phyloP scores from a whole-genome alignment of 148 eudicot species.

The Amaranthus palmeri region DNA sequence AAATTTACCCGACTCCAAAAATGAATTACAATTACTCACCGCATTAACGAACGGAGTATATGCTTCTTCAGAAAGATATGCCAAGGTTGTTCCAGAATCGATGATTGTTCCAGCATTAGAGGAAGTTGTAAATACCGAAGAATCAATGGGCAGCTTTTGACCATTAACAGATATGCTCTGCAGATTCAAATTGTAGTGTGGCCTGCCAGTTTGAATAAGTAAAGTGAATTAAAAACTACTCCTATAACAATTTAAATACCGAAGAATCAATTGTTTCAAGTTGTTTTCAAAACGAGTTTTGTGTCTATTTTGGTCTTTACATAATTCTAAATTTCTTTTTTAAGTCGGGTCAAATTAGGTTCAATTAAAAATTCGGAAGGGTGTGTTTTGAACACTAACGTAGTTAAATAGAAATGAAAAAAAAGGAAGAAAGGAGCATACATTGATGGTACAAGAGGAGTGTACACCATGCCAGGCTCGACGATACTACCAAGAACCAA shows the following conservation, averaged over 20 bases:
- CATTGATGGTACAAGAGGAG: constrained; percentile 89
- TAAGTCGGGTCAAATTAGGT: too few relatives aligned
- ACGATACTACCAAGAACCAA: constrained; percentile 82
- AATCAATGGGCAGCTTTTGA: constrained; percentile 52
- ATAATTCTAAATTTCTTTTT: too few relatives aligned
- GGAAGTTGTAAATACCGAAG: constrained; percentile 69
- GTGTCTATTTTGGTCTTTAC: too few relatives aligned
- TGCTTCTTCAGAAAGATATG: constrained; percentile 86
- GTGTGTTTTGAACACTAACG: too few relatives aligned
- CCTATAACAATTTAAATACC: neutral
- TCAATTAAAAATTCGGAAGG: too few relatives aligned
- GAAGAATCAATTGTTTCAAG: too few relatives aligned
- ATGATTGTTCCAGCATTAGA: constrained; percentile 71
- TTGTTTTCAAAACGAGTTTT: too few relatives aligned
- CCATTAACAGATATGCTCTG: constrained; percentile 82
- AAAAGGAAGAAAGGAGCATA: constrained; percentile 36
- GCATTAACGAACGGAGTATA: constrained; percentile 80
- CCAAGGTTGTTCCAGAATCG: constrained; percentile 95
- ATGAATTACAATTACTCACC: constrained; percentile 36
- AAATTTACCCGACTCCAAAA: too few relatives aligned
- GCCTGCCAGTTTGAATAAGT: constrained; percentile 45
- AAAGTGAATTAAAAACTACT: constrained; percentile 6
- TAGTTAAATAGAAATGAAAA: neutral
- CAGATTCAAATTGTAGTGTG: constrained; percentile 84
- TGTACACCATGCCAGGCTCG: constrained; percentile 86